Base-by-base conservation (phyloP, 768 basidiomycete species). In the Gloeopeniophorella convolvens region DNA sequence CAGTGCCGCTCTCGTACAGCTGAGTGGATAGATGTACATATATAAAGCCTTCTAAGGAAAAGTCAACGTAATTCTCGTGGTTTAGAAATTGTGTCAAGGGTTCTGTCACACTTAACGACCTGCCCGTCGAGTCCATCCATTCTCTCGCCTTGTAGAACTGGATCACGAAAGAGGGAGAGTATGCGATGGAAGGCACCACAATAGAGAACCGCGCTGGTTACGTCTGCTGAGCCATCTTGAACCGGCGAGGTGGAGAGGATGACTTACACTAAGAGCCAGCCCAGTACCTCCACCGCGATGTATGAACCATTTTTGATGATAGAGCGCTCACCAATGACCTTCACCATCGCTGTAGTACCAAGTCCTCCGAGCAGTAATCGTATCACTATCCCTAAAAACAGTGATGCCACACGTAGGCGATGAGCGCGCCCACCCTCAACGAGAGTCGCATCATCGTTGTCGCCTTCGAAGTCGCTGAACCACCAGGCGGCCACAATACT, bases 181-280 rank as follows among this genome's bases (percentile, higher is more conserved):
- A 53, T 32, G 16, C 51, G 51, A 37, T 48, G 34, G 26, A 53
- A 37, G 0, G 45, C 51, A 11, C 51, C 51, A 16, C n/a, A 53
- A 37, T 42, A 53, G 9, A 53, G 26, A 18, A 48, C 41, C 23
- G 45, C 33, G 15, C 51, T 53, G 37, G n/a, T n/a, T n/a, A n/a
- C n/a, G n/a, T n/a, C n/a, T n/a, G n/a, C n/a, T n/a, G n/a, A n/a
- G n/a, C n/a, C n/a, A n/a, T n/a, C n/a, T n/a, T n/a, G n/a, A n/a
- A n/a, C n/a, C n/a, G n/a, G n/a, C n/a, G 32, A 11, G 23, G 13
- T 11, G 20, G 11, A 1, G 18, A 6, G 21, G 11, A 42, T 10
- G 16, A 56, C 55, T 42, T 21, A 56, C 55, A 56, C 55, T 18
- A 56, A 15, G 33, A 53, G 31, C 55, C 55, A 56, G 12, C 55